phyloP scores from a whole-genome alignment of 306 rosid genomes.

The Dalbergia cultrata region DNA sequence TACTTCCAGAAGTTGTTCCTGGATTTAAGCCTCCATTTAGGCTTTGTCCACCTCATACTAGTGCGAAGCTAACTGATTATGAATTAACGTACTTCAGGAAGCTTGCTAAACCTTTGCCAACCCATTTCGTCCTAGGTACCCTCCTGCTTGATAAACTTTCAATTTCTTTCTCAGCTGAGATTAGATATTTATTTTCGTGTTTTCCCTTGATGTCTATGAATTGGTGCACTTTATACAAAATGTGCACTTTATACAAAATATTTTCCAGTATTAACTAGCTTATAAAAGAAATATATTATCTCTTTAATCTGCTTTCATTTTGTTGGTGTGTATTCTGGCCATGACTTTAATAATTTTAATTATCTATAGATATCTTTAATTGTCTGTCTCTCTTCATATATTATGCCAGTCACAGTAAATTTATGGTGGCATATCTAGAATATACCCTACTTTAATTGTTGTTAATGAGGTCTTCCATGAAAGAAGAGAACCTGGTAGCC shows the following conservation, averaged over 20 bases:
- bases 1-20: slow-evolving; percentile 81
- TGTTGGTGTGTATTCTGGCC: background rate
- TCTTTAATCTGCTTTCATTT: slow-evolving; percentile 20
- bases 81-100: slow-evolving; percentile 78
- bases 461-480: background rate
- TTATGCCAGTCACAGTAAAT: background rate
- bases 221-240: slow-evolving; percentile 24
- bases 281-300: background rate
- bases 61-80: slow-evolving; percentile 61
- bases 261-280: background rate
- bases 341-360: background rate
- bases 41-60: slow-evolving; percentile 68
- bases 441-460: background rate
- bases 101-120: slow-evolving; percentile 75
- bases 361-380: background rate
- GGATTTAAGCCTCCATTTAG: slow-evolving; percentile 76
- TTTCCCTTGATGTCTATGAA: slow-evolving; percentile 12
- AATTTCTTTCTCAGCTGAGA: slow-evolving; percentile 31
- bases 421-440: background rate
- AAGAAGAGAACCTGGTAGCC: background rate
- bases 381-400: background rate
- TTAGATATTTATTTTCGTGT: slow-evolving; percentile 20
- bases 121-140: slow-evolving; percentile 91
- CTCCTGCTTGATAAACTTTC: slow-evolving; percentile 39
- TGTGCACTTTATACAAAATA: slow-evolving; percentile 25